Percentiles rank a stretch among this genome's conserved stretches.
Conservation (phyloP, 371 early-diverging fungal genomes). For the Actinomortierella ambigua region DNA sequence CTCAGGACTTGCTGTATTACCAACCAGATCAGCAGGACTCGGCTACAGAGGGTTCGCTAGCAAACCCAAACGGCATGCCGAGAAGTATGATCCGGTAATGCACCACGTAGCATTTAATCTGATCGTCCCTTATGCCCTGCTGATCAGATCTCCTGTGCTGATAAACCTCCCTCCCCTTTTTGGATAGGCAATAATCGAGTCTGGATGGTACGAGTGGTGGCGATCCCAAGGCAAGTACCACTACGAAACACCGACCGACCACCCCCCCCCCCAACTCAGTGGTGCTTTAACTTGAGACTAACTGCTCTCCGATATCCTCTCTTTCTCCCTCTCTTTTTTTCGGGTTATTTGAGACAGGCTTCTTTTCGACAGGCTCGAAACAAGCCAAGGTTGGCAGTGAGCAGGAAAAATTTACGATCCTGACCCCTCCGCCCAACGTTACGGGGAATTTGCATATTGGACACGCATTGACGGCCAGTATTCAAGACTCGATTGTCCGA, state of each 20-base stretch:
- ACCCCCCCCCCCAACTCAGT: neutral
- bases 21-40: no score
- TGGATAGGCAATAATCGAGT: slow-evolving; percentile 54
- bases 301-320: neutral
- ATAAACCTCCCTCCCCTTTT: no score
- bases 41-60: no score
- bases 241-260: slow-evolving; percentile 6
- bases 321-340: slow-evolving; percentile 28
- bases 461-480: slow-evolving; percentile 91
- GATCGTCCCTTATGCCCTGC: neutral
- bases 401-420: slow-evolving; percentile 63
- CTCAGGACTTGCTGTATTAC: no score
- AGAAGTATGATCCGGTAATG: slow-evolving; percentile 44
- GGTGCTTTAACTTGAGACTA: neutral
- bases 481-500: slow-evolving; percentile 87
- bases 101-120: no score
- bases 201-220: slow-evolving; percentile 80
- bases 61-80: slow-evolving; percentile 33
- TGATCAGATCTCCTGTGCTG: no score
- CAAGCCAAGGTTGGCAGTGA: neutral
- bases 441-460: slow-evolving; percentile 97
- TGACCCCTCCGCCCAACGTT: slow-evolving; percentile 98
- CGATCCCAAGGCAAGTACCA: slow-evolving; percentile 55
- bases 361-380: slow-evolving; percentile 8
- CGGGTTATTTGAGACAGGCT: neutral